Percentiles rank a stretch among this genome's conserved stretches.
Conservation (phyloP, 2,329 filamentous ascomycete genomes). For the Alternaria hordeiaustralica region DNA sequence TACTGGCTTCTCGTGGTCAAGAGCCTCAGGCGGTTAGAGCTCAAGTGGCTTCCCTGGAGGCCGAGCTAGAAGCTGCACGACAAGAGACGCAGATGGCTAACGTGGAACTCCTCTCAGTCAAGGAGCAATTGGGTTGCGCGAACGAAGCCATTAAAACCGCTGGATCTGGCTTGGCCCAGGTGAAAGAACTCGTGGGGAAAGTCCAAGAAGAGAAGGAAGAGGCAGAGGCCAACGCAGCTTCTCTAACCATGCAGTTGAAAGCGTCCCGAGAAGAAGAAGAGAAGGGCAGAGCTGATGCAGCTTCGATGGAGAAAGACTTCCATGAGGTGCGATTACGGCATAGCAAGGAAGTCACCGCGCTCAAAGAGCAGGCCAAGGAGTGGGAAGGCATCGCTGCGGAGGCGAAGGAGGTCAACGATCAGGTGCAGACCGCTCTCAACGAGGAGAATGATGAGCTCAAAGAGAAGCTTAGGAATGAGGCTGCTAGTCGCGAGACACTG, state of each 20-base stretch:
- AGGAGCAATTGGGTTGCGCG: neutral
- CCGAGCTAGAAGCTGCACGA: neutral
- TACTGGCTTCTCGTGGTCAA: neutral
- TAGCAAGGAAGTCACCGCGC: neutral
- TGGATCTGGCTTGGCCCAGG: neutral
- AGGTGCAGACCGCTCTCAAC: neutral
- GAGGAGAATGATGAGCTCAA: neutral
- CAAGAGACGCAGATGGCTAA: neutral
- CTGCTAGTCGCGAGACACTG: neutral
- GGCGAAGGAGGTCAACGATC: neutral
- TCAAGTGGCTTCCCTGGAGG: neutral
- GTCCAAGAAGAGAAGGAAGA: neutral
- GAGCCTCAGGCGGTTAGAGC: neutral
- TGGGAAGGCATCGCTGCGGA: neutral
- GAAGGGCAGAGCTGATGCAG: neutral
- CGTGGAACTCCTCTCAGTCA: too few species aligned
- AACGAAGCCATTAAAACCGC: neutral
- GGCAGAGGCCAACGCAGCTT: neutral
- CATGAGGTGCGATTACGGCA: neutral
- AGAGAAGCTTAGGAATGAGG: neutral
- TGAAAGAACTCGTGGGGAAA: neutral
- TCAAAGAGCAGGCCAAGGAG: neutral
- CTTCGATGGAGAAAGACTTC: neutral
- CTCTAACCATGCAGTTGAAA: neutral
- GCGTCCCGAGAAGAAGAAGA: neutral